phyloP scores from a whole-genome alignment of 345 rosid species.

The Arabidopsis arenosa region DNA sequence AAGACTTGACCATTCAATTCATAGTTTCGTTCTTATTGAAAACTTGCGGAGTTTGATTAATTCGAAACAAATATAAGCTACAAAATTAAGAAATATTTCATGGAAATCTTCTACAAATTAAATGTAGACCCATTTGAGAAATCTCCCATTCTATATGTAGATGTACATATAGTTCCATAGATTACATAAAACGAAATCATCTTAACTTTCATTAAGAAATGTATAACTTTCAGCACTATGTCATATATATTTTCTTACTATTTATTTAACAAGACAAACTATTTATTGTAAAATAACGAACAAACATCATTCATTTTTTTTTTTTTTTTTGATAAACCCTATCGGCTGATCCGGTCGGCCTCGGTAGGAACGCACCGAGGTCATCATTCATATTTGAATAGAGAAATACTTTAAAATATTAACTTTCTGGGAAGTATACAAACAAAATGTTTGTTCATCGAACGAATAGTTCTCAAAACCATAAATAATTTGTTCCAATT shows the following conservation, averaged over 20 bases:
- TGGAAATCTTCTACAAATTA: not conserved
- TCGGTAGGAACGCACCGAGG: too few relatives aligned
- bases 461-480: not conserved
- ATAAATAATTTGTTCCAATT: not conserved
- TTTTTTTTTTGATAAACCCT: too few relatives aligned
- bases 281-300: not conserved
- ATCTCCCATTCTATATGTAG: not conserved
- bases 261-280: not conserved
- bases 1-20: slow-evolving; percentile 39
- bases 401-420: not conserved
- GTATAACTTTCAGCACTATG: slow-evolving; percentile 1
- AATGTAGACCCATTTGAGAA: too few relatives aligned
- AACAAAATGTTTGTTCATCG: slow-evolving; percentile 14
- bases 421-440: slow-evolving; percentile 2
- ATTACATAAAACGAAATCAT: not conserved
- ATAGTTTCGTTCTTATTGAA: not conserved
- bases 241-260: not conserved
- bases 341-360: too few relatives aligned
- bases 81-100: slow-evolving; percentile 26
- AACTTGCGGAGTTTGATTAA: not conserved
- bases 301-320: not conserved
- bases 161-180: not conserved
- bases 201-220: slow-evolving; percentile 15
- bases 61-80: not conserved
- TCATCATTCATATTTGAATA: not conserved